Base-by-base conservation (phyloP, 73 alveolate species). In the Paraurostyla sp. region DNA sequence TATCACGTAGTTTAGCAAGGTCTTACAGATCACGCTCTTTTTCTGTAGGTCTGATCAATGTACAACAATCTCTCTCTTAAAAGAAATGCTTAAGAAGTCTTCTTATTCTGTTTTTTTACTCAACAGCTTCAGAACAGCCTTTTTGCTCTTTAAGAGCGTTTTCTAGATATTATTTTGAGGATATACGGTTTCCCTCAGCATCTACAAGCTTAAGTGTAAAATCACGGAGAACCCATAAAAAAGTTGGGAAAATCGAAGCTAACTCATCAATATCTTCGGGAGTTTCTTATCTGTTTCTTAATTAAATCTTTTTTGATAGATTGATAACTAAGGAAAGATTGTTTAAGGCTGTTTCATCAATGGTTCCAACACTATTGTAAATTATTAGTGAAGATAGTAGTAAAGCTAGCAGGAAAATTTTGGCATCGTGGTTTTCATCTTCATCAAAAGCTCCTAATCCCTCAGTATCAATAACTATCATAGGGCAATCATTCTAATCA, bases 11-110 rank as follows among this genome's bases (percentile, higher is more conserved):
- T 33, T 59, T 62, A 6, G 57, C 85, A 48, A 83, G 57, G 29
- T 93, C 94, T 85, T 97, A 94, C 33, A 97, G 81, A 82, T 97
- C 98, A 35, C 91, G 90, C 86, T 97, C 99, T 52, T 96, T 92
- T 54, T 93, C 96, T 1, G 95, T 93, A 1, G 99, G 99, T 51
- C 99, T 92, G 13, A 97, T 98, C 88, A 97, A 85, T 23, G 99
- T 96, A 87, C 94, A 95, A 78, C 99, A 97, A 85, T 97, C 99
- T 88, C 99, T 91, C 29, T 97, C 99, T 7, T 94, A 91, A 65
- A 97, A 97, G 85, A 93, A 97, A 33, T 95, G 71, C 69, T 95
- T 93, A 29, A 97, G 80, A 41, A 97, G 91, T 84, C 96, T 89
- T 87, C 99, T 93, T 22, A 96, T 95, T 59, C 95, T 94, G 84